Base-by-base conservation (phyloP, 1,284 basidiomycete genomes). In the Sporisorium graminicola region DNA sequence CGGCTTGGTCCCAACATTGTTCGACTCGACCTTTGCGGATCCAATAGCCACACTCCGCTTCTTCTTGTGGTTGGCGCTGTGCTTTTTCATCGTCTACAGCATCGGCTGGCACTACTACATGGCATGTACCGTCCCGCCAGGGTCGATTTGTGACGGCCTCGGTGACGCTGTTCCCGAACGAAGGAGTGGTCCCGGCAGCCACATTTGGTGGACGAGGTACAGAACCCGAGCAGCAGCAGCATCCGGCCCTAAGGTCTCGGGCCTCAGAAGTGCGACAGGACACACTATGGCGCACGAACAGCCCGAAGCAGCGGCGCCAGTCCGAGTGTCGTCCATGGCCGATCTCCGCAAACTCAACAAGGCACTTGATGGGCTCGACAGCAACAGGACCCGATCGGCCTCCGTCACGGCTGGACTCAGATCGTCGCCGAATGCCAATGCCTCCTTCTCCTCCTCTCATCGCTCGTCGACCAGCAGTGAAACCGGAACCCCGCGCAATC, bases 21-120 rank as follows among this genome's bases (percentile, higher is more conserved):
- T 65, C 43, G 60, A 74, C 37, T 65, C 77, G 26, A 24, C 63
- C 27, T 20, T 27, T 10, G 54, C 71, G 20, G 66, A 80, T 26
- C 70, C 81, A 5, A 20, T 54, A 24, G 46, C 55, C 5, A 66
- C 69, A n/a, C 40, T 81, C 10, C 53, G 66, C 20, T 82, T 78
- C 65, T 65, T 78, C 37, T 49, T 56, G 35, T 62, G 69, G 40
- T 43, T 90, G 8, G 90, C 92, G 0, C 78, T 90, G 52, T 94
- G 93, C 87, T 56, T 90, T 16, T 88, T 94, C 63, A 91, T 95
- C 74, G 91, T 91, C 3, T 71, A 90, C 65, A 96, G 95, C 86
- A 87, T 96, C 54, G 90, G 90, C 79, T 88, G 87, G 74, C 93
- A 96, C 83, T 97, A 97, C 86, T 95, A 91, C 84, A 91, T 91